phyloP scores from a whole-genome alignment of 768 basidiomycete genomes.

The Termitomyces sp. region DNA sequence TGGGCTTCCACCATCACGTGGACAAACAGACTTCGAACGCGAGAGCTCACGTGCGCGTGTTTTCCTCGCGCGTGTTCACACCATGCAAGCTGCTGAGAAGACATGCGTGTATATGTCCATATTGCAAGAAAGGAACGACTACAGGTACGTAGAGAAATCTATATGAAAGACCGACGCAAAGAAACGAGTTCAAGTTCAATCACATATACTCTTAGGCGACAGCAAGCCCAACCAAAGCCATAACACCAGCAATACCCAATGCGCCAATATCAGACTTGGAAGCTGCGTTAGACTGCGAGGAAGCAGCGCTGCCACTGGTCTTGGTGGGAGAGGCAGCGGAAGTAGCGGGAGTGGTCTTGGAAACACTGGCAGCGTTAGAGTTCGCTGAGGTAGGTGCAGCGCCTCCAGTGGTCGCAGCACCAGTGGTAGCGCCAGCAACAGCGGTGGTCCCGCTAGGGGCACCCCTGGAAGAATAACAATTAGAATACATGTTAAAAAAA shows the following conservation, averaged over 20 bases:
- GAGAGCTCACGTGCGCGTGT: constrained; percentile 21
- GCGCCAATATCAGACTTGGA: constrained; percentile 27
- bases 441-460: not conserved
- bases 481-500: not conserved
- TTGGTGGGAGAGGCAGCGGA: constrained; percentile 14
- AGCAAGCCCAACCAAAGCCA: constrained; percentile 51
- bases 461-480: not conserved
- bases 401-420: not conserved
- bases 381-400: constrained; percentile 7
- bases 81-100: not conserved
- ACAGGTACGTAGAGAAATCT: not conserved
- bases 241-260: constrained; percentile 45
- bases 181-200: not conserved
- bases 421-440: constrained; percentile 1
- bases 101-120: constrained; percentile 1
- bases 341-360: constrained; percentile 10
- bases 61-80: not conserved
- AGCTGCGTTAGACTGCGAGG: constrained; percentile 27
- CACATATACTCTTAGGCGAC: constrained; percentile 32
- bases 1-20: constrained; percentile 17
- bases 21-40: constrained; percentile 6
- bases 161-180: constrained; percentile 2
- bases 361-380: constrained; percentile 22
- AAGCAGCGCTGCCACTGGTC: constrained; percentile 13
- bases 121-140: constrained; percentile 1